Percentiles rank a stretch among this genome's conserved stretches.
Evolutionary conservation across 495 filamentous ascomycete species (phyloP).

Genomic region (Neurospora hispaniola): DNA sequence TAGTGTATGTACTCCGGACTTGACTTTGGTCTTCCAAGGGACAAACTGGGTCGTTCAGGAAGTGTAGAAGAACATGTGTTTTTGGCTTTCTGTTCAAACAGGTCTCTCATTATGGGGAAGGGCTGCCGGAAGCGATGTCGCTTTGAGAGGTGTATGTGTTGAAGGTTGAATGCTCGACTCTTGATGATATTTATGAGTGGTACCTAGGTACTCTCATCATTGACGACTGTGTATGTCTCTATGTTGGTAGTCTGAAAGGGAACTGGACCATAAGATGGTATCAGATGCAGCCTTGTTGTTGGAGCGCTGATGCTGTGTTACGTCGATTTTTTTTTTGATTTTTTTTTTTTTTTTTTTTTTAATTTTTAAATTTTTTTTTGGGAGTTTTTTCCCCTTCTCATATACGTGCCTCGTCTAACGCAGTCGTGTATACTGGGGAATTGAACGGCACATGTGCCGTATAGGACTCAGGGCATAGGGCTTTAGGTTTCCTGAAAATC

Average conservation of each 20-base stretch:
- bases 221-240: neutral
- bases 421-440: neutral
- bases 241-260: neutral
- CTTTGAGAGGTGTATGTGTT: neutral
- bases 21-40: neutral
- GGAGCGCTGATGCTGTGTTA: neutral
- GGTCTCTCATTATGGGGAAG: neutral
- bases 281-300: neutral
- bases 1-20: neutral
- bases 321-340: neutral
- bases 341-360: too few relatives aligned
- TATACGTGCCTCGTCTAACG: neutral
- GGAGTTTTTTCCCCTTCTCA: neutral
- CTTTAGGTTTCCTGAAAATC: too few relatives aligned
- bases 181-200: neutral
- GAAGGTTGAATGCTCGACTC: neutral
- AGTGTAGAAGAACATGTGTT: neutral
- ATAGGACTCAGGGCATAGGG: too few relatives aligned
- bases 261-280: neutral
- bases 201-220: neutral
- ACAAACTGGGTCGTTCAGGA: neutral
- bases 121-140: neutral
- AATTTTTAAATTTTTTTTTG: too few relatives aligned
- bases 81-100: neutral
- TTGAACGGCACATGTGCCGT: too few relatives aligned